Evolutionary conservation across 331 rosid genomes (phyloP), one percentile per base, ranked within the genome.

Genomic region (Pyracantha coccinea): DNA sequence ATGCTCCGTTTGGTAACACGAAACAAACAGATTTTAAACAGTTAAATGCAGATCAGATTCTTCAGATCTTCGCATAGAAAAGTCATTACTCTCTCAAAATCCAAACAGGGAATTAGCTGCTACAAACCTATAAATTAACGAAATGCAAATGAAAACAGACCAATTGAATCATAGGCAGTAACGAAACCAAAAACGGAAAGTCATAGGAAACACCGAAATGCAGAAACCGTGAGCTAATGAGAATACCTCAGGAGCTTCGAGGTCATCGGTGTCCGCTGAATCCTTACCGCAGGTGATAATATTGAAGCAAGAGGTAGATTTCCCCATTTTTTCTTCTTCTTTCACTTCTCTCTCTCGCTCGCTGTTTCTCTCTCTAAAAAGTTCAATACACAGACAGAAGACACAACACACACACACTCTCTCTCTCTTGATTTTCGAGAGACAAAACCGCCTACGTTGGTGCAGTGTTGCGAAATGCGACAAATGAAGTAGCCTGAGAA

Each of bases 221-320:
- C 9, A 31, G 12, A 20, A 68, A 15, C 58, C 4, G 44, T 2
- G 52, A 60, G 29, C 62, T 19, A 55, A 81, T 72, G 21, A 35
- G 74, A 6, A 64, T 82, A 86, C 80, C 85, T 89, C 87, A 10
- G 90, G 28, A 20, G 66, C 84, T 20, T 80, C 82, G 71, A 66
- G 62, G 50, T 87, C 93, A 50, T 89, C 88, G 17, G 75, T 83
- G 28, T 84, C 89, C 28, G 81, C 78, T 15, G 87, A 83, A 71
- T 84, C 93, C 66, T 91, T 70, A 61, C 96, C 90, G 84, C 98
- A 93, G 2, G 93, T 53, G 66, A 93, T 89, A 35, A 93, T 86
- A 73, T 88, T 88, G 87, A 93, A 89, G 86, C 98, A 93, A 21
- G 97, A 88, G 47, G 80, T 75, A 23, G 98, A 80, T 83, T 88